Base-by-base conservation (phyloP, 176 grass and related monocot genomes). In the Zoysia japonica region DNA sequence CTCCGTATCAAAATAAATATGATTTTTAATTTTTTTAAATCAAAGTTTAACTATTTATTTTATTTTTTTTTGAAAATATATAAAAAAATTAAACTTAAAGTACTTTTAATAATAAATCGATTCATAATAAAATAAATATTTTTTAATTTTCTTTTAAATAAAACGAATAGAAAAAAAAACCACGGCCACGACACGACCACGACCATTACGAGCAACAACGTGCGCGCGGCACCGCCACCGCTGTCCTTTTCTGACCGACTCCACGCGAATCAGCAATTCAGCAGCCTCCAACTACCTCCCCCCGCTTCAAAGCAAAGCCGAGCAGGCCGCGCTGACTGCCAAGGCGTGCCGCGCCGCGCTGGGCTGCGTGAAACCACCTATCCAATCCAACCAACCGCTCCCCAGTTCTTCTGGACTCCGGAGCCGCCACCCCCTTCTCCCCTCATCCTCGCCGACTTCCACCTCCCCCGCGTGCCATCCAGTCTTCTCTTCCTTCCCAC, bases 171-270 rank as follows among this genome's bases (percentile, higher is more conserved):
- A n/a, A n/a, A n/a, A n/a, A n/a, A n/a, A n/a, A n/a, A n/a, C n/a
- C n/a, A n/a, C n/a, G n/a, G n/a, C n/a, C n/a, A n/a, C n/a, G n/a
- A n/a, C n/a, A n/a, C n/a, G n/a, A n/a, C n/a, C 62, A 78, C 75
- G 61, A 28, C 47, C 19, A 4, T 7, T 11, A 50, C 14, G 47
- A 52, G 47, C 65, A 45, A 9, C 65, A 64, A 82, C 85, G 65
- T 76, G 78, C 85, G 36, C 72, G 48, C 67, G 17, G 59, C 43
- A 65, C 79, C 41, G 20, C 85, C 85, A 76, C 85, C 78, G 28
- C 0, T 28, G 57, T n/a, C 78, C 1, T 20, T 9, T 11, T 6
- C 42, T 4, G 38, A 14, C 16, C 49, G 16, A 53, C 77, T 55
- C 49, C 64, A 35, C 56, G 17, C 71, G 38, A 61, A 13, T 11